phyloP scores from a whole-genome alignment of 163 green algal species.

The Chlorella variabilis region DNA sequence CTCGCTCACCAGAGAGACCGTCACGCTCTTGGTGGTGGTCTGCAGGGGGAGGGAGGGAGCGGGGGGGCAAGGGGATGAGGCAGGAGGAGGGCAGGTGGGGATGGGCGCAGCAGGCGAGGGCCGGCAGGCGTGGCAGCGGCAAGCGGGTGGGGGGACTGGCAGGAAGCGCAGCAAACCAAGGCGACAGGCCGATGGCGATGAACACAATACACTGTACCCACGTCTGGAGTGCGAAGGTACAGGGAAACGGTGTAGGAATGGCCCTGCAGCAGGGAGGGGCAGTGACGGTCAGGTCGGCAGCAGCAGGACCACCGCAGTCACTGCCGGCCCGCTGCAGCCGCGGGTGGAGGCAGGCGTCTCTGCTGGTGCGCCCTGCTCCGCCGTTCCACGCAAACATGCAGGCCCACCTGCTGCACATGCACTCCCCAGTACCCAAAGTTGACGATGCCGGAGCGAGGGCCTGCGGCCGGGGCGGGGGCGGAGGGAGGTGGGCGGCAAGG shows the following conservation, averaged over 20 bases:
- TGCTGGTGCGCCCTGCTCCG: too few species aligned
- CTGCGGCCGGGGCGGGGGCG: background rate
- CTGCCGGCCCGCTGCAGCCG: too few species aligned
- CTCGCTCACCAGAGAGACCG: background rate
- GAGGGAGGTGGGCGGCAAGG: too few species aligned
- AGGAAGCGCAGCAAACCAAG: background rate
- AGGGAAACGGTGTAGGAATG: constrained; percentile 34
- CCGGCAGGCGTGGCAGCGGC: too few species aligned
- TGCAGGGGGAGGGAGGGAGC: background rate
- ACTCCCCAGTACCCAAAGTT: constrained; percentile 73
- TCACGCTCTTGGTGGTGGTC: background rate
- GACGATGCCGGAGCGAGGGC: constrained; percentile 43
- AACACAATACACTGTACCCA: background rate
- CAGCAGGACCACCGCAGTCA: too few species aligned
- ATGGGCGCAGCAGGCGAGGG: background rate
- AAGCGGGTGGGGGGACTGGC: too few species aligned
- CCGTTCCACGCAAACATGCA: too few species aligned
- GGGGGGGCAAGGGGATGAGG: background rate
- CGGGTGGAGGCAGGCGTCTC: too few species aligned
- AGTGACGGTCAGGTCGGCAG: too few species aligned
- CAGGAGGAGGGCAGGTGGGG: background rate
- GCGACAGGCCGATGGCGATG: too few species aligned
- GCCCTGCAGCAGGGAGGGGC: too few species aligned
- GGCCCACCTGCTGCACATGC: constrained; percentile 21
- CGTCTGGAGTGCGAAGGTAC: constrained; percentile 11